phyloP scores from a whole-genome alignment of 495 filamentous ascomycete species.

The Podospora comata region DNA sequence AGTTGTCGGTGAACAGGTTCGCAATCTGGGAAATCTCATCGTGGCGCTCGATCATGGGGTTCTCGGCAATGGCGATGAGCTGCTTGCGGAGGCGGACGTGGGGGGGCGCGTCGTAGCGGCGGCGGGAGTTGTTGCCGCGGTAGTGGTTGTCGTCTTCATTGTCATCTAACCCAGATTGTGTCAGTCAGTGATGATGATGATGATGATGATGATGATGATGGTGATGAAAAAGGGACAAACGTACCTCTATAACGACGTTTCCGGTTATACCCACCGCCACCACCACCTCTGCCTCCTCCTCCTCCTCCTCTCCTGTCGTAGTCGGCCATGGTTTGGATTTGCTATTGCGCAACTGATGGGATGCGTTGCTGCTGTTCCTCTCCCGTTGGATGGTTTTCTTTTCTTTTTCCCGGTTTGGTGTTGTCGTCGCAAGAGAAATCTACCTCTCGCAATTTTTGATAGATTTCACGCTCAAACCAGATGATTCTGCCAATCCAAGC shows the following conservation, averaged over 20 bases:
- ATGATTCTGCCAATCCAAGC: no score
- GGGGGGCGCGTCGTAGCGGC: conserved; percentile 75
- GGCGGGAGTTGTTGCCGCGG: conserved; percentile 67
- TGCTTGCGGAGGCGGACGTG: conserved; percentile 74
- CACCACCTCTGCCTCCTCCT: conserved; percentile 16
- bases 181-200: neutral
- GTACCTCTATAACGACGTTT: conserved; percentile 52
- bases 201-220: neutral
- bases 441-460: neutral
- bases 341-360: neutral
- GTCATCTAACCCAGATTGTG: conserved; percentile 15
- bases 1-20: conserved; percentile 70
- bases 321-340: conserved; percentile 59
- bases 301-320: conserved; percentile 62
- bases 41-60: conserved; percentile 72
- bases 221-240: neutral
- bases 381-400: neutral
- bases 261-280: conserved; percentile 58
- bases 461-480: no score
- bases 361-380: neutral
- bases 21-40: conserved; percentile 78
- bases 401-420: neutral
- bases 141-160: conserved; percentile 74
- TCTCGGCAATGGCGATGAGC: conserved; percentile 80
- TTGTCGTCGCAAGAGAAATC: neutral